These are phyloP conservation scores for Epichloe aotearoae DNA, from an alignment of 2,329 filamentous ascomycete genomes.

Conservation along the genomic window DNA sequence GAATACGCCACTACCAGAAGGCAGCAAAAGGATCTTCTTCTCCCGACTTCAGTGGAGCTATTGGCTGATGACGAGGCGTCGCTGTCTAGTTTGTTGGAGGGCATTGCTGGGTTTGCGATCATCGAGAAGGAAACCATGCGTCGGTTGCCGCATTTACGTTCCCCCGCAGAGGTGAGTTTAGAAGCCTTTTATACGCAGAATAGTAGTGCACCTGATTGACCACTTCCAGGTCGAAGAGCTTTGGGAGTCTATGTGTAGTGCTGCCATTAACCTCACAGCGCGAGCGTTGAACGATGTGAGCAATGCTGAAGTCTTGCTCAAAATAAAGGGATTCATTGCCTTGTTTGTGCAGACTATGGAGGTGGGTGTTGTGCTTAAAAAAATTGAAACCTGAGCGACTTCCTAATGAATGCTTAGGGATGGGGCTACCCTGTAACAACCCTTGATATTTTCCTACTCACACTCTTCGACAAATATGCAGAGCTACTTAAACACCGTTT, in stretches of 20 bases:
- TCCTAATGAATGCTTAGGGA: constrained; percentile 69
- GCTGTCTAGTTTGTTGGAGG: constrained; percentile 81
- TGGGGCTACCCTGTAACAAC: constrained; percentile 79
- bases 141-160: constrained; percentile 69
- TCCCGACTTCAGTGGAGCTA: constrained; percentile 64
- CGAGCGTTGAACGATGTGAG: constrained; percentile 67
- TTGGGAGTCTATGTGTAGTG: constrained; percentile 96
- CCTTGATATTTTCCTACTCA: constrained; percentile 76
- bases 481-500: constrained; percentile 83
- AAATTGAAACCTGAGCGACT: constrained; percentile 41
- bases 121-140: constrained; percentile 91
- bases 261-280: constrained; percentile 68
- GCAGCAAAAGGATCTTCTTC: constrained; percentile 79
- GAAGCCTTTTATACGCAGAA: neutral
- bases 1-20: constrained; percentile 89
- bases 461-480: constrained; percentile 85
- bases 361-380: constrained; percentile 46
- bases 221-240: constrained; percentile 73
- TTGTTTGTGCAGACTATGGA: constrained; percentile 98
- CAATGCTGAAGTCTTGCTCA: constrained; percentile 81
- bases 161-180: constrained; percentile 61
- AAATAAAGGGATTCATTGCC: constrained; percentile 84
- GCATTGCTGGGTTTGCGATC: constrained; percentile 91
- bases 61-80: constrained; percentile 72
- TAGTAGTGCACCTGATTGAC: neutral